Evolutionary conservation across 495 filamentous ascomycete genomes (phyloP).

Genomic region (Hypoxylon crocopeplum): DNA sequence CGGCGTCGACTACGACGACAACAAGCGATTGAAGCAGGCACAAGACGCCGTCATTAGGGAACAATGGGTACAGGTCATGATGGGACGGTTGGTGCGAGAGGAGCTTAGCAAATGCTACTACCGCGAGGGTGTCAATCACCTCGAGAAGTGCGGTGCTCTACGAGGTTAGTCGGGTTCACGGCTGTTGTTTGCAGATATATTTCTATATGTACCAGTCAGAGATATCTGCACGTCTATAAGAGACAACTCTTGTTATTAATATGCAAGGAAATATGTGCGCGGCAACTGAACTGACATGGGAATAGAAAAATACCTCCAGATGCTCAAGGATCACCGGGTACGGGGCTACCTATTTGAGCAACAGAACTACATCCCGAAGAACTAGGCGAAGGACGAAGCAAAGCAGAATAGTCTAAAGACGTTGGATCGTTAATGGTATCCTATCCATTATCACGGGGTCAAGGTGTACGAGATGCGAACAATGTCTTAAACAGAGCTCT

Average conservation of each 20-base stretch:
- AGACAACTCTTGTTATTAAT: no score
- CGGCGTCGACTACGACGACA: conserved; percentile 96
- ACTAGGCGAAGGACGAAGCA: conserved; percentile 34
- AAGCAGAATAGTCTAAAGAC: no score
- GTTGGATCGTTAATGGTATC: no score
- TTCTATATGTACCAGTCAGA: no score
- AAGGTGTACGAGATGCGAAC: conserved; percentile 1
- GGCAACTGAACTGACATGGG: conserved; percentile 23
- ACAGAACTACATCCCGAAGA: conserved; percentile 78
- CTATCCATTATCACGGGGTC: neutral
- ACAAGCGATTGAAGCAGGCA: conserved; percentile 83
- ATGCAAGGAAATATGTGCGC: neutral
- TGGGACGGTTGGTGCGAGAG: conserved; percentile 90
- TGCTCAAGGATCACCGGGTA: conserved; percentile 83
- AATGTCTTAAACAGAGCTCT: conserved; percentile 10
- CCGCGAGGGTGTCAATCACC: conserved; percentile 92
- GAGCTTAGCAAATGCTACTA: conserved; percentile 96
- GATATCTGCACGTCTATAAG: no score
- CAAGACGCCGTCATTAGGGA: conserved; percentile 94
- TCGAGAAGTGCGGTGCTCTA: conserved; percentile 93
- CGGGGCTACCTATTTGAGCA: conserved; percentile 91
- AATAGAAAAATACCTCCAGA: conserved; percentile 89
- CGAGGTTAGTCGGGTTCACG: conserved; percentile 70
- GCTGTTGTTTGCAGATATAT: conserved; percentile 11
- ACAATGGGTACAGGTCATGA: conserved; percentile 98